These are phyloP conservation scores for Colletotrichum eleusines DNA, from an alignment of 2,329 filamentous ascomycete species.

Conservation along the genomic window DNA sequence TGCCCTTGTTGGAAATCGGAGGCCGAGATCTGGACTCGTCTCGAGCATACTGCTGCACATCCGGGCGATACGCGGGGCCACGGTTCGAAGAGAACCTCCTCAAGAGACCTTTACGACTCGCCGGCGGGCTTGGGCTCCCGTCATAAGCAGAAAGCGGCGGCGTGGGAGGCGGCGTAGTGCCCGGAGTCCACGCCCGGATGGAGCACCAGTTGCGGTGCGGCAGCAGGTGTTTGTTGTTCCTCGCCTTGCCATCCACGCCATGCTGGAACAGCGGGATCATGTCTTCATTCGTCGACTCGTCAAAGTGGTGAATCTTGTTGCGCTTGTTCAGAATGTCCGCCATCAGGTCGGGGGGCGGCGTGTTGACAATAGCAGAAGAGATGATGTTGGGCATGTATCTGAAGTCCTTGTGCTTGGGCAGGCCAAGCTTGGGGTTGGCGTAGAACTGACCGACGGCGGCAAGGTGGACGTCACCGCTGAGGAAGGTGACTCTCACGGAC, in stretches of 20 bases:
- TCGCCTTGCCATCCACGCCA: constrained; percentile 87
- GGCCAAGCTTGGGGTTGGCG: constrained; percentile 82
- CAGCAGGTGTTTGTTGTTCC: constrained; percentile 91
- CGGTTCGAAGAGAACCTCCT: constrained; percentile 59
- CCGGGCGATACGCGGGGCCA: constrained; percentile 52
- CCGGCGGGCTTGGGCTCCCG: constrained; percentile 54
- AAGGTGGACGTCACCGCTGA: constrained; percentile 94
- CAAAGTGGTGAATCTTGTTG: constrained; percentile 82
- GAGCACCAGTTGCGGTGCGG: constrained; percentile 97
- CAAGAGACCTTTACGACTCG: constrained; percentile 54
- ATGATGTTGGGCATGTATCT: constrained; percentile 97
- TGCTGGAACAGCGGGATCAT: constrained; percentile 95
- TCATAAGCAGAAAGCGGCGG: constrained; percentile 67
- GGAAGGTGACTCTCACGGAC: constrained; percentile 89
- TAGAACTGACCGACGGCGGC: constrained; percentile 95
- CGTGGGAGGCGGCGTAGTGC: constrained; percentile 77
- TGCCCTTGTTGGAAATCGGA: constrained; percentile 58
- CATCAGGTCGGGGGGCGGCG: constrained; percentile 87
- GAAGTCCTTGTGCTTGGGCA: constrained; percentile 91
- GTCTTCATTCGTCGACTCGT: constrained; percentile 86
- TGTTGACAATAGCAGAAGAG: constrained; percentile 94
- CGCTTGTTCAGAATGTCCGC: constrained; percentile 94
- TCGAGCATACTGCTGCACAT: constrained; percentile 48
- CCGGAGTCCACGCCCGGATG: constrained; percentile 86
- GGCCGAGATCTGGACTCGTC: constrained; percentile 56